Evolutionary conservation across 257 asterid genomes (phyloP), one percentile per base, ranked within the genome.

Genomic region (Solanum sejunctum): DNA sequence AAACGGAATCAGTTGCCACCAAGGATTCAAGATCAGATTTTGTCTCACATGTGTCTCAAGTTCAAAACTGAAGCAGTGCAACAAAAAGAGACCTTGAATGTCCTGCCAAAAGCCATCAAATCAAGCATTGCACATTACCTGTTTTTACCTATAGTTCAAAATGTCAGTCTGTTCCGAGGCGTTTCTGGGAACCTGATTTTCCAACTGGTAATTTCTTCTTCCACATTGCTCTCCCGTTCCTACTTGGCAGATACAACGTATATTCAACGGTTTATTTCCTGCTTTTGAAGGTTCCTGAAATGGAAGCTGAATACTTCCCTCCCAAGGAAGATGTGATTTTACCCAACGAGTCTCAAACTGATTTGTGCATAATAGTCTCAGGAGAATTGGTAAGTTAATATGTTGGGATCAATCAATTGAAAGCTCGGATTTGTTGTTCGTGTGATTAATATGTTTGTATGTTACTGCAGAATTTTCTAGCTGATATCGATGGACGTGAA

Each of bases 271-370:
- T 23, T 23, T 26, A 23, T 85, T 61, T 78, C 82, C 49, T 49
- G 28, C 12, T 26, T 70, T 64, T 77, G 41, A 88, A 94, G 98
- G 95, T 95, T 80, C 93, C 97, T 8, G 96, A 95, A 89, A 84
- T 93, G 95, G 97, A 95, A 90, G 97, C 97, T 0, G 98, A 95
- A 86, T 95, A 93, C 83, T 93, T 87, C 88, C 96, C 98, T 56
- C 97, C 98, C 0, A 92, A 88, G 85, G 98, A 93, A 89, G 97
- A 95, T 72, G 97, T 95, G 80, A 90, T 95, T 60, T 88, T 93
- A 60, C 98, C 90, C 82, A 90, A 93, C 52, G 98, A 93, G 94
- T 87, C 93, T 54, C 94, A 95, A 78, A 91, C 98, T 1, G 96
- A 93, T 15, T 86, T 92, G 85, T 95, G 91, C 83, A 89, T 95